Evolutionary conservation across 2,329 filamentous ascomycete species (phyloP).

Genomic region (Diaporthe amygdali): DNA sequence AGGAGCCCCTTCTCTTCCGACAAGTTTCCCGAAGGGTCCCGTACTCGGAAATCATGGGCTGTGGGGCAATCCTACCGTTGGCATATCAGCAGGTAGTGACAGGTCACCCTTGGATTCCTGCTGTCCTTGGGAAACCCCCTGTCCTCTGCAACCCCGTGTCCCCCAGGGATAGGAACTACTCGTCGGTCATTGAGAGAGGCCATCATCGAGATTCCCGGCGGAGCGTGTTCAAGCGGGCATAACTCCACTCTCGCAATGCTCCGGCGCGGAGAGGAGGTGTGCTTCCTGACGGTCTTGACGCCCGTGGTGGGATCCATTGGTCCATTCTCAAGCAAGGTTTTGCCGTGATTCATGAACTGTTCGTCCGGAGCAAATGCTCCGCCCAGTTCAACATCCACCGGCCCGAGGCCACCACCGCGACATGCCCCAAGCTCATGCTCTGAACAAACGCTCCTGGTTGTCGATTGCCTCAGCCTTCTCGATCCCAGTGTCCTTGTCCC

Average conservation of each 20-base stretch:
- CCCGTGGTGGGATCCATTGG: background rate
- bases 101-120: background rate
- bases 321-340: background rate
- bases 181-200: background rate
- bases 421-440: background rate
- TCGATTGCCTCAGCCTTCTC: background rate
- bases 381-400: background rate
- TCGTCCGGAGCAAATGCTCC: constrained; percentile 11
- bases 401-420: background rate
- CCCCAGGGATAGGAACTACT: background rate
- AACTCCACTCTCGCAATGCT: background rate
- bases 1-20: background rate
- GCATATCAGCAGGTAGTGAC: background rate
- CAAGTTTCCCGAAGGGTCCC: background rate
- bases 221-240: background rate
- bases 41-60: too few relatives aligned
- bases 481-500: background rate
- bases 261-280: background rate
- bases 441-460: background rate
- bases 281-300: background rate
- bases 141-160: background rate
- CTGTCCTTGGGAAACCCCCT: background rate
- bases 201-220: background rate
- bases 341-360: background rate
- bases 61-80: background rate